Percentiles rank a stretch among this genome's conserved stretches.
phyloP scores from a whole-genome alignment of 768 basidiomycete genomes.

The Agaricus blazei region DNA sequence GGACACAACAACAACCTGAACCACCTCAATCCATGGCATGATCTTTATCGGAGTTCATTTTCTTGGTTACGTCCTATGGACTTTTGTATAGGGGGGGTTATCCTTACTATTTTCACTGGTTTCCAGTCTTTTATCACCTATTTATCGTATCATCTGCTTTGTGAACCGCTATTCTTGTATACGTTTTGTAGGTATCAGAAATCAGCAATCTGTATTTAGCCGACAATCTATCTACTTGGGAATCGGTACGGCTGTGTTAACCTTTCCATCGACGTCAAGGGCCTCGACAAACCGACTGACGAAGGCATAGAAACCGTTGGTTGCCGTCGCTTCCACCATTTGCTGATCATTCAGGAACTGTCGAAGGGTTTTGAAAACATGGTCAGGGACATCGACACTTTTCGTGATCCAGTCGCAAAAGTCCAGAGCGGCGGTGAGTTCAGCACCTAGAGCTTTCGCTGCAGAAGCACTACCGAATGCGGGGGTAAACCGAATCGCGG shows the following conservation, averaged over 20 bases:
- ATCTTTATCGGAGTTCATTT: not conserved
- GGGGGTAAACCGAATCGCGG: slow-evolving; percentile 45
- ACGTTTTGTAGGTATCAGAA: not conserved
- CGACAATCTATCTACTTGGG: not conserved
- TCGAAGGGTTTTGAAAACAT: slow-evolving; percentile 17
- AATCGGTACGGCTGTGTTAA: slow-evolving; percentile 35
- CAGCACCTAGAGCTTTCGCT: slow-evolving; percentile 34
- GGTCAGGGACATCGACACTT: slow-evolving; percentile 16
- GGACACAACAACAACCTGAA: slow-evolving; percentile 48
- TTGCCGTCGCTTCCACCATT: slow-evolving; percentile 46
- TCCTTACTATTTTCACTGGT: not conserved
- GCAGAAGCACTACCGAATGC: slow-evolving; percentile 24
- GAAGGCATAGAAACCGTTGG: slow-evolving; percentile 59
- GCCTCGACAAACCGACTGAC: slow-evolving; percentile 60
- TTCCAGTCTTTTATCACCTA: not conserved
- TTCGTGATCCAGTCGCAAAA: slow-evolving; percentile 53
- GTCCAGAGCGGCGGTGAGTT: slow-evolving; percentile 46
- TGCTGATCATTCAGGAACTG: slow-evolving; percentile 37
- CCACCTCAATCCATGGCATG: slow-evolving; percentile 1
- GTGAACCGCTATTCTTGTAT: slow-evolving; percentile 3
- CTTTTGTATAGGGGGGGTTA: not conserved
- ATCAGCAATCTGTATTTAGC: not conserved
- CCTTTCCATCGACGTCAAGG: slow-evolving; percentile 53
- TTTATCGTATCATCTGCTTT: not conserved
- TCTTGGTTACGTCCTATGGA: not conserved